Evolutionary conservation across 1,284 basidiomycete genomes (phyloP).

Genomic region (Ustilago bromivora): DNA sequence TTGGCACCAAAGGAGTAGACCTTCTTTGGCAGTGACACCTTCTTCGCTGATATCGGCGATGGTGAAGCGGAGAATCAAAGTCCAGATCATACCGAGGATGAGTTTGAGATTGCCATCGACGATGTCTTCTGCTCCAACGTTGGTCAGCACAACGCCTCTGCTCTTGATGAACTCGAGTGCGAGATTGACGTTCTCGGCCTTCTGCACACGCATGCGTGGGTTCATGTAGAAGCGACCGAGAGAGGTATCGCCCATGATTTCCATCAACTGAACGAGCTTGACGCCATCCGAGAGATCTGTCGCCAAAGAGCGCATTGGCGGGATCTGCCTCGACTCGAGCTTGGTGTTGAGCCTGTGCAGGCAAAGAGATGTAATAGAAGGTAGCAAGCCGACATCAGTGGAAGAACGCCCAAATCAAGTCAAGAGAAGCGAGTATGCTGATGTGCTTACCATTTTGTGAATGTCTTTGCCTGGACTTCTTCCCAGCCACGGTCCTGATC

Average conservation of each 20-base stretch:
- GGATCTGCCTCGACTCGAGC: constrained; percentile 84
- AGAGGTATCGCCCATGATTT: constrained; percentile 77
- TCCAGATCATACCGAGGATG: constrained; percentile 99
- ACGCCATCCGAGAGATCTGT: constrained; percentile 94
- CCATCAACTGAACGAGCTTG: constrained; percentile 81
- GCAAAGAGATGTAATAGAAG: not conserved
- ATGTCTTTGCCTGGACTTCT: constrained; percentile 66
- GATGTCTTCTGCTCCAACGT: constrained; percentile 97
- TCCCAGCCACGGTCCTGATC: constrained; percentile 66
- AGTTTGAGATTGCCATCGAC: constrained; percentile 98
- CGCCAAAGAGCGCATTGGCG: constrained; percentile 90
- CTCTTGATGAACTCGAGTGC: constrained; percentile 95
- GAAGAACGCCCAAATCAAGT: not conserved
- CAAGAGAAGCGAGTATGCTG: not conserved
- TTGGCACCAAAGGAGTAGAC: constrained; percentile 93
- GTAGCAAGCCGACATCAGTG: not conserved
- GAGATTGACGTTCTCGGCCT: constrained; percentile 97
- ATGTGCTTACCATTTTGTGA: constrained; percentile 65
- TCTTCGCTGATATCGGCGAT: constrained; percentile 99
- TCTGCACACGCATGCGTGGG: constrained; percentile 92
- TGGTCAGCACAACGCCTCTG: constrained; percentile 93
- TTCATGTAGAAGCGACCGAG: constrained; percentile 90
- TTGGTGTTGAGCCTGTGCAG: constrained; percentile 90
- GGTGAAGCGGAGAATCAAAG: constrained; percentile 86
- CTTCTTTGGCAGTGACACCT: constrained; percentile 95